Evolutionary conservation across 345 rosid genomes (phyloP).

Genomic region (Eucalyptus paniculata): DNA sequence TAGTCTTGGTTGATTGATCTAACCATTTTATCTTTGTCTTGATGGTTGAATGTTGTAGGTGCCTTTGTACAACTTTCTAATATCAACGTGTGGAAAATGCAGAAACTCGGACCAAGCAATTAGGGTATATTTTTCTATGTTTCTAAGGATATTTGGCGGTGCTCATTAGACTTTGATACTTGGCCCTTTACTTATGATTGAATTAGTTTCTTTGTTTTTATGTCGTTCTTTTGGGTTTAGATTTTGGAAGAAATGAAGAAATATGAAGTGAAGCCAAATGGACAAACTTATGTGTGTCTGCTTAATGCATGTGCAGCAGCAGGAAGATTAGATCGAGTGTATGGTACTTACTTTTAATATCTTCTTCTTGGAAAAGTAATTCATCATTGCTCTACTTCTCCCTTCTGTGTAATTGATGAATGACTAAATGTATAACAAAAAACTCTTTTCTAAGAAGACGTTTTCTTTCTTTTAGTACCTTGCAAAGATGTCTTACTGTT

Average conservation of each 20-base stretch:
- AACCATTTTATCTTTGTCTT: background rate
- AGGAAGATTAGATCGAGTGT: constrained; percentile 85
- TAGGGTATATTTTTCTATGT: constrained; percentile 16
- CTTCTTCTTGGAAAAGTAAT: background rate
- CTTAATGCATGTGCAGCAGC: constrained; percentile 87
- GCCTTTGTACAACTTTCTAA: constrained; percentile 68
- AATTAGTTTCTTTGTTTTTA: background rate
- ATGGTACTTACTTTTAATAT: constrained; percentile 26
- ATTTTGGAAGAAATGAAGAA: constrained; percentile 89
- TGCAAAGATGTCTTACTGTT: background rate
- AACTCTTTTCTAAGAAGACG: background rate
- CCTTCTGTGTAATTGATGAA: background rate
- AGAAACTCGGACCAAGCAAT: constrained; percentile 63
- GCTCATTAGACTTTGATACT: background rate
- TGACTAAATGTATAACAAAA: background rate
- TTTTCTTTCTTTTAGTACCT: background rate
- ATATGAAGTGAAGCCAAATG: constrained; percentile 83
- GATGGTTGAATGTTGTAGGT: constrained; percentile 30
- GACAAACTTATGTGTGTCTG: constrained; percentile 73
- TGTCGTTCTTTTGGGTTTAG: constrained; percentile 13
- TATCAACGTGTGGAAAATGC: constrained; percentile 85
- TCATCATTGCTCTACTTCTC: background rate
- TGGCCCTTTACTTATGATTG: background rate
- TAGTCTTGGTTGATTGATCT: background rate
- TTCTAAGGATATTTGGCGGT: background rate